Base-by-base conservation (phyloP, 169 alveolate species). In the Eimeria necatrix region DNA sequence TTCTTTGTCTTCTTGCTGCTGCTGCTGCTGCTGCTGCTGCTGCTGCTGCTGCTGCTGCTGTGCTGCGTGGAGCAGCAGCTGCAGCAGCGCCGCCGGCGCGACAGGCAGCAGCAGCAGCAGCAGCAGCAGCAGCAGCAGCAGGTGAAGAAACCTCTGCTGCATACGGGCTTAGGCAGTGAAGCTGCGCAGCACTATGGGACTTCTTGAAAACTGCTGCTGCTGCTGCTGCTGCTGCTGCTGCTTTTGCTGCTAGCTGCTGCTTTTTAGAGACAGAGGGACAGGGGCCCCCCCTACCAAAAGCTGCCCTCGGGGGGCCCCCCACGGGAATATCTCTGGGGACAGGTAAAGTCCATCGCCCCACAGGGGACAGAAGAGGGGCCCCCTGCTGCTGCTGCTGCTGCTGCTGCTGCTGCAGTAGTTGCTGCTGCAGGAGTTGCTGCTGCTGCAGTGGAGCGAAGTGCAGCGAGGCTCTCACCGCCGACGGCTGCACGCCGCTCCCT, bases 151-250 rank as follows among this genome's bases (percentile, higher is more conserved):
- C 22, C 20, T 26, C 87, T 76, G 87, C 87, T 22, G 64, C 6
- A n/a, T 49, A 61, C 73, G 12, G 73, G 20, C 14, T 9, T 53
- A 9, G 64, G 64, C 14, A 53, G 8, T 0, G 22, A 22, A 32
- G 18, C 78, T 68, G 12, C 48, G 46, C 22, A 32, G 4, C 48
- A 22, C 78, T 10, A n/a, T 22, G 12, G 78, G 22, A n/a, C 48
- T 9, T 9, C 41, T 32, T 16, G 18, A 4, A 10, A 4, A 46
- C 61, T 46, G 64, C 48, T 26, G 14, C 32, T 4, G 87, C 64
- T 26, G 20, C 87, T 76, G 87, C 87, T 76, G 56, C 68, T 46
- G 68, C 41, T 49, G 87, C 81, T 12, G 26, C 87, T 16, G 56
- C 20, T 10, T 22, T 68, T 18, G 78, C 78, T 22, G 16, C n/a